Evolutionary conservation across 2,329 filamentous ascomycete species (phyloP).

Genomic region (Pseudogymnoascus sp.): DNA sequence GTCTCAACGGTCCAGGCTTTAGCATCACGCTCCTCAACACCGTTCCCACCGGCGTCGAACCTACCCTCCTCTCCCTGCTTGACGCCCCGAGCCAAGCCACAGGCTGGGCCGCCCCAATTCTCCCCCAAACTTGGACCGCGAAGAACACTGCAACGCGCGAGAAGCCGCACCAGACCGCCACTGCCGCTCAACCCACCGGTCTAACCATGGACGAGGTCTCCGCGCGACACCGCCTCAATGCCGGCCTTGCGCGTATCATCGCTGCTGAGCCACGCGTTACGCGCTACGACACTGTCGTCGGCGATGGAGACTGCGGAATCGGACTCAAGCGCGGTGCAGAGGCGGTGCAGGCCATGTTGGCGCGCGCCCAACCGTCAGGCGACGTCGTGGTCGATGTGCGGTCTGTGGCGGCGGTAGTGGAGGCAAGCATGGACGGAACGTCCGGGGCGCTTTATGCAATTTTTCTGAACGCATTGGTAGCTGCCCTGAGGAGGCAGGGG

Average conservation of each 20-base stretch:
- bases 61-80: slow-evolving; percentile 55
- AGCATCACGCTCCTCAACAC: slow-evolving; percentile 59
- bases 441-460: slow-evolving; percentile 71
- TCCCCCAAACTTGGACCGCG: slow-evolving; percentile 49
- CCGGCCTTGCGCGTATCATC: slow-evolving; percentile 51
- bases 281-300: slow-evolving; percentile 60
- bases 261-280: slow-evolving; percentile 58
- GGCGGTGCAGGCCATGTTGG: slow-evolving; percentile 38
- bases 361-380: slow-evolving; percentile 36
- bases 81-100: slow-evolving; percentile 60
- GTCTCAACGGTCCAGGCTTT: slow-evolving; percentile 63
- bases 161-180: slow-evolving; percentile 17
- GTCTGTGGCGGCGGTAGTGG: slow-evolving; percentile 54
- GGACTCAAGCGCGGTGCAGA: slow-evolving; percentile 64
- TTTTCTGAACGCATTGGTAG: slow-evolving; percentile 62
- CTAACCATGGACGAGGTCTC: slow-evolving; percentile 24
- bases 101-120: slow-evolving; percentile 57
- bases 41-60: slow-evolving; percentile 38
- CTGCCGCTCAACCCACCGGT: slow-evolving; percentile 28
- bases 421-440: slow-evolving; percentile 66
- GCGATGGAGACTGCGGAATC: slow-evolving; percentile 65
- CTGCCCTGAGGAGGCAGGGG: slow-evolving; percentile 31
- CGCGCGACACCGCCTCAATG: slow-evolving; percentile 45
- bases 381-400: slow-evolving; percentile 54
- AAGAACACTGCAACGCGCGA: slow-evolving; percentile 31